Evolutionary conservation across 2,329 filamentous ascomycete genomes (phyloP).

Genomic region (Laburnicola sp.): DNA sequence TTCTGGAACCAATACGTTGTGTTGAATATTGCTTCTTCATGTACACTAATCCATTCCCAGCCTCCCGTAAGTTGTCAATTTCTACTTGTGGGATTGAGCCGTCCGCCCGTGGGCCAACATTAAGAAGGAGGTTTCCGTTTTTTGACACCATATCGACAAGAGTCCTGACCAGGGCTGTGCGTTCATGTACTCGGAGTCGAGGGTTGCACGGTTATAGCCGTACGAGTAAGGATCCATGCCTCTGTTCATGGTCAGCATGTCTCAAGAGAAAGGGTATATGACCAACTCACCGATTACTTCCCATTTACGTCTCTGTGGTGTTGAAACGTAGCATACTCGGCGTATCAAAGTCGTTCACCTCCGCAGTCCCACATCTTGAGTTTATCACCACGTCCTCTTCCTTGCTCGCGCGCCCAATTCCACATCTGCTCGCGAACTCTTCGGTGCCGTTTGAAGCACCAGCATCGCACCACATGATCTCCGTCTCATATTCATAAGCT

Average conservation of each 20-base stretch:
- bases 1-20: constrained; percentile 59
- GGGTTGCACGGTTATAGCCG: constrained; percentile 62
- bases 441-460: constrained; percentile 51
- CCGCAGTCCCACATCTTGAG: constrained; percentile 59
- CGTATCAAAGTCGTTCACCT: constrained; percentile 59
- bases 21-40: constrained; percentile 60
- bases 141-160: constrained; percentile 59
- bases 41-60: constrained; percentile 59
- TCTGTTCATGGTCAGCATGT: constrained; percentile 46
- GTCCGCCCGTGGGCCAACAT: constrained; percentile 59
- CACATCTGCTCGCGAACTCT: constrained; percentile 50
- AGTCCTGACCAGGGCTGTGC: constrained; percentile 51
- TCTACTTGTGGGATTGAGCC: constrained; percentile 58
- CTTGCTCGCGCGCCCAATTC: constrained; percentile 46
- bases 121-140: constrained; percentile 61
- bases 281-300: constrained; percentile 40
- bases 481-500: constrained; percentile 42
- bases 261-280: not conserved
- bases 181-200: constrained; percentile 56
- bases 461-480: constrained; percentile 55
- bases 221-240: constrained; percentile 65
- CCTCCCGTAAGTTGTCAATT: constrained; percentile 52
- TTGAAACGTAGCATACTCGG: constrained; percentile 59
- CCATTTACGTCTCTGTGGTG: constrained; percentile 60
- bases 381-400: constrained; percentile 59